phyloP scores from a whole-genome alignment of 2,329 filamentous ascomycete species.

The Akanthomyces lecanii region DNA sequence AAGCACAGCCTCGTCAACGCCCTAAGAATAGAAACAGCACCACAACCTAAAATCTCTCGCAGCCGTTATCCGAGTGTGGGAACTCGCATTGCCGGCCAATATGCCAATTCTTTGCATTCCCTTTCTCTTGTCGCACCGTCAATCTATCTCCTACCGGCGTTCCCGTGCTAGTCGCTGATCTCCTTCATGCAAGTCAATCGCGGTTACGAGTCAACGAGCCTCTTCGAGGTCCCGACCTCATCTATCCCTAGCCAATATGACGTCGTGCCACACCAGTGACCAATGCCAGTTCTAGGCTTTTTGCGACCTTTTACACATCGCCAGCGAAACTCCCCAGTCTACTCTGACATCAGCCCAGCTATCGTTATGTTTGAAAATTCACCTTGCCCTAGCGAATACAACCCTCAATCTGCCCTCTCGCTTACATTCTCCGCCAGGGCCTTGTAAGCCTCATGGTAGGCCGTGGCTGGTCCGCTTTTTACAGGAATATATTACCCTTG shows the following conservation, averaged over 20 bases:
- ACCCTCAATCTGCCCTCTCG: neutral
- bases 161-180: neutral
- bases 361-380: neutral
- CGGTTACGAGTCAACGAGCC: neutral
- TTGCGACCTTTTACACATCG: too few species aligned
- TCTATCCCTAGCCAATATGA: neutral
- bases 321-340: too few species aligned
- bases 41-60: neutral
- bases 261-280: neutral
- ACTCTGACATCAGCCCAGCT: neutral
- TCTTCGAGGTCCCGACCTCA: neutral
- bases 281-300: neutral
- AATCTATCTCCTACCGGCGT: neutral
- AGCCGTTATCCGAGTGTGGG: slow-evolving; percentile 12
- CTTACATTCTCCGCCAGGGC: slow-evolving; percentile 1
- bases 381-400: neutral
- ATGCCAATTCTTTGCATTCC: neutral
- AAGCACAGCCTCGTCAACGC: slow-evolving; percentile 5
- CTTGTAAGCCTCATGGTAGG: neutral
- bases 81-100: neutral
- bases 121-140: neutral
- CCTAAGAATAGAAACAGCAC: slow-evolving; percentile 12
- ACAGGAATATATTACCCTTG: neutral
- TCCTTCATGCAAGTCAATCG: slow-evolving; percentile 7
- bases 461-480: neutral